Evolutionary conservation across 768 basidiomycete genomes (phyloP).

Genomic region (Leccinellum luteum): DNA sequence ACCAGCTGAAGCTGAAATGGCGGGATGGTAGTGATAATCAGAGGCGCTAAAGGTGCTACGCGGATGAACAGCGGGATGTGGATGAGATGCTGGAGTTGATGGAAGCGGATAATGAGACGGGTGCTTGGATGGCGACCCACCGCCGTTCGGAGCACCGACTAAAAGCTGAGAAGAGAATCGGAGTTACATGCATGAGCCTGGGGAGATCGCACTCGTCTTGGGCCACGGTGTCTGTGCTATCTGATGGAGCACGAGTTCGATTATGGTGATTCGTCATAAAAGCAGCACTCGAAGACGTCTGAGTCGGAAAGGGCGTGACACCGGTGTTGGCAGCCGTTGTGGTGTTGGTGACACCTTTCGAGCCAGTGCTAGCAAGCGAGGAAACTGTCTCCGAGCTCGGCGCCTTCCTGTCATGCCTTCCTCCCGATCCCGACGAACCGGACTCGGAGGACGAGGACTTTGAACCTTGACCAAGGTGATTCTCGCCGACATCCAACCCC

Average conservation of each 20-base stretch:
- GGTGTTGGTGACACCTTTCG: background rate
- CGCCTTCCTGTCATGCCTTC: background rate
- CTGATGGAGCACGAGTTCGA: background rate
- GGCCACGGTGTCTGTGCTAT: background rate
- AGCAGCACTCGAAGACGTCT: background rate
- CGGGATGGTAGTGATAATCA: constrained; percentile 12
- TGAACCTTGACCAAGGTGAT: background rate
- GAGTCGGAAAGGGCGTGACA: no score
- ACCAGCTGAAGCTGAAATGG: constrained; percentile 16
- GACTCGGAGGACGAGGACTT: background rate
- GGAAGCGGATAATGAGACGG: constrained; percentile 7
- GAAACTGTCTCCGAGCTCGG: background rate
- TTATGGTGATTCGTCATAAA: background rate
- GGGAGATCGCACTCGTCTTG: constrained; percentile 10
- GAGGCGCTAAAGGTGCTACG: constrained; percentile 11
- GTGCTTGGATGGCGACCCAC: constrained; percentile 1
- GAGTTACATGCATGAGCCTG: constrained; percentile 2
- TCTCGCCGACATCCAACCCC: constrained; percentile 4
- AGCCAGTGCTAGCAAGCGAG: background rate
- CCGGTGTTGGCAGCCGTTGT: no score
- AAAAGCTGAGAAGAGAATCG: background rate
- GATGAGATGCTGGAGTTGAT: no score
- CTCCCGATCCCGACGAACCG: background rate
- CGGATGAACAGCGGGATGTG: background rate
- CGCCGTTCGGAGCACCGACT: background rate